phyloP scores from a whole-genome alignment of 345 rosid species.

The Eucalyptus caleyi region DNA sequence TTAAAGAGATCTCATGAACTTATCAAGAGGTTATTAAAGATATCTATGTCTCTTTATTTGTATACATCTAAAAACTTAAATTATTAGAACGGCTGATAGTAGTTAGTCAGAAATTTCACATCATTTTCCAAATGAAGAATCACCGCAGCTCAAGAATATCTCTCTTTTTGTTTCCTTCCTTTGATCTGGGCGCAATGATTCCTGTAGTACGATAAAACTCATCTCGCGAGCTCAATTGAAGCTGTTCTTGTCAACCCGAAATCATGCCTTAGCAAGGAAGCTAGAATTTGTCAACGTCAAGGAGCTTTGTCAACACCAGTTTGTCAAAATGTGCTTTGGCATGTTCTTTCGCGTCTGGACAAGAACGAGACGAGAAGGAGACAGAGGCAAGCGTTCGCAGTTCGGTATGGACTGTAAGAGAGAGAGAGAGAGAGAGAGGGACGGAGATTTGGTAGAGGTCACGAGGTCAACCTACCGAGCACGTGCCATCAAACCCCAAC shows the following conservation, averaged over 20 bases:
- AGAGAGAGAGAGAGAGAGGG: background rate
- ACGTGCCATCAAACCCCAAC: background rate
- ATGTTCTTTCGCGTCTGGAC: background rate
- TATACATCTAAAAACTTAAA: too few species aligned
- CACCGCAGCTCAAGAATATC: background rate
- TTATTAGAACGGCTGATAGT: fast-evolving
- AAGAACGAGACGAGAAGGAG: background rate
- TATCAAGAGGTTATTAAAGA: background rate
- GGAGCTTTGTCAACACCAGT: background rate
- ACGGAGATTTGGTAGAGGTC: background rate
- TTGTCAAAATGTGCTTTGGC: background rate
- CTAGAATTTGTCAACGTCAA: background rate
- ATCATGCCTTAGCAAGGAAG: background rate
- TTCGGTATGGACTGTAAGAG: background rate
- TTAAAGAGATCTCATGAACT: background rate
- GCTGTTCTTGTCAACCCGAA: background rate
- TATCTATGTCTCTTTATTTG: too few species aligned
- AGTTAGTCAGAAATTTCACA: too few species aligned
- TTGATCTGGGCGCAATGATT: background rate
- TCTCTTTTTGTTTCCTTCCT: background rate
- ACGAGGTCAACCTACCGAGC: background rate
- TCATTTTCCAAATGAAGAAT: background rate
- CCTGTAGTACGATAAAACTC: background rate
- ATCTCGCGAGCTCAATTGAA: background rate
- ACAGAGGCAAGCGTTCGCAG: background rate